phyloP scores from a whole-genome alignment of 768 basidiomycete species.

The Lentinula detonsa region DNA sequence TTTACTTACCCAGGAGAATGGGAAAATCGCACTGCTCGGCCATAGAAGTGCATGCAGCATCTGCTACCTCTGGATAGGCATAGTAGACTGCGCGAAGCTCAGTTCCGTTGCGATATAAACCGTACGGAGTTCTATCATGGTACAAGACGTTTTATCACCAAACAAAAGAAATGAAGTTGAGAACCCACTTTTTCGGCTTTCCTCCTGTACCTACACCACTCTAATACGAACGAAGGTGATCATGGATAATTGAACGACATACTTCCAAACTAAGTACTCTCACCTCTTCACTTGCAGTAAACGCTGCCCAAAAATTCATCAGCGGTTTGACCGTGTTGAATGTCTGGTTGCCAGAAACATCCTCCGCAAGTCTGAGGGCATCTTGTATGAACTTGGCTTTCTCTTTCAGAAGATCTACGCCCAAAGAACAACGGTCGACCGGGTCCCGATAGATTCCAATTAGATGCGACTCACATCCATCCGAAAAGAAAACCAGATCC shows the following conservation, averaged over 20 bases:
- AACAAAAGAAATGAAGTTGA: neutral
- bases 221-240: conserved; percentile 15
- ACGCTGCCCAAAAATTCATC: conserved; percentile 79
- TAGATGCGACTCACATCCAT: conserved; percentile 54
- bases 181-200: conserved; percentile 57
- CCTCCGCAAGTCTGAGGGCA: conserved; percentile 57
- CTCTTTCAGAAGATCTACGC: conserved; percentile 50
- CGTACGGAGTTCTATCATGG: conserved; percentile 57
- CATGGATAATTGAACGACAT: neutral
- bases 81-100: conserved; percentile 73
- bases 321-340: conserved; percentile 72
- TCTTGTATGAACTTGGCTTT: conserved; percentile 60
- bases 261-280: neutral
- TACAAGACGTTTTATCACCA: neutral
- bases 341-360: conserved; percentile 68
- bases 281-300: conserved; percentile 70
- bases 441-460: neutral
- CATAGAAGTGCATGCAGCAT: conserved; percentile 61
- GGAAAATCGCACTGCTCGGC: conserved; percentile 68
- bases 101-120: conserved; percentile 73
- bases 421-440: neutral
- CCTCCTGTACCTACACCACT: conserved; percentile 69
- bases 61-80: conserved; percentile 57
- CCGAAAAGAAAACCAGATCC: conserved; percentile 71
- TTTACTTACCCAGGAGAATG: conserved; percentile 55